These are phyloP conservation scores for Ligustrum vulgare DNA, from an alignment of 257 asterid genomes.

Conservation along the genomic window DNA sequence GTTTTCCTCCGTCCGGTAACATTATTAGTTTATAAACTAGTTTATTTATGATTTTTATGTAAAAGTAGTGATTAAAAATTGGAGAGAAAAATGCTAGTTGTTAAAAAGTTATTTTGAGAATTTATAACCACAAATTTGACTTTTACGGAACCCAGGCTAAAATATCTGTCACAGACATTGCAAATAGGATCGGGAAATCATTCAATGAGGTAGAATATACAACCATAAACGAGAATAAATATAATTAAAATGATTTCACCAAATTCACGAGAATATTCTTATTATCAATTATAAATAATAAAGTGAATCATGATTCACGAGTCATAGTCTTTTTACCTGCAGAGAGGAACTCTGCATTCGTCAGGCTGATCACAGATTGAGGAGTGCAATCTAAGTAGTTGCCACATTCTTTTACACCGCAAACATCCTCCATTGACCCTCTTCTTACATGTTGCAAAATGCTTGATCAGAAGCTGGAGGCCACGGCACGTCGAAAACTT, in stretches of 20 bases:
- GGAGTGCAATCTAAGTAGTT: conserved; percentile 73
- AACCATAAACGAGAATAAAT: too few species aligned
- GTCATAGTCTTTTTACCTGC: conserved; percentile 59
- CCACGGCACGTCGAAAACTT: conserved; percentile 81
- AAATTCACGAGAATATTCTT: not conserved
- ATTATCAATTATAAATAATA: not conserved
- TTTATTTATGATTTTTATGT: too few species aligned
- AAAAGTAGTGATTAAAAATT: too few species aligned
- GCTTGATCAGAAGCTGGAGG: conserved; percentile 71
- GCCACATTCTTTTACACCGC: conserved; percentile 90
- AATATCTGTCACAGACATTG: not conserved
- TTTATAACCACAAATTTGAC: too few species aligned
- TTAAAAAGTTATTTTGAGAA: too few species aligned
- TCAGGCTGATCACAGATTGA: conserved; percentile 73
- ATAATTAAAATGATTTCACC: not conserved
- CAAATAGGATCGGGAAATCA: not conserved
- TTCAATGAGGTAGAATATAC: not conserved
- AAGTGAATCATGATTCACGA: not conserved
- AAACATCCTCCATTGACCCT: conserved; percentile 76
- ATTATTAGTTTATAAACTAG: too few species aligned
- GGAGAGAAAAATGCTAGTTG: too few species aligned
- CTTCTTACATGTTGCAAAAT: conserved; percentile 72
- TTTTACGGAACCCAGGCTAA: too few species aligned
- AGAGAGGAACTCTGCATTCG: conserved; percentile 81
- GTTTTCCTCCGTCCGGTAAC: too few species aligned